Conservation (phyloP, 2,329 filamentous ascomycete genomes). For the Lasiodiplodia citricola region DNA sequence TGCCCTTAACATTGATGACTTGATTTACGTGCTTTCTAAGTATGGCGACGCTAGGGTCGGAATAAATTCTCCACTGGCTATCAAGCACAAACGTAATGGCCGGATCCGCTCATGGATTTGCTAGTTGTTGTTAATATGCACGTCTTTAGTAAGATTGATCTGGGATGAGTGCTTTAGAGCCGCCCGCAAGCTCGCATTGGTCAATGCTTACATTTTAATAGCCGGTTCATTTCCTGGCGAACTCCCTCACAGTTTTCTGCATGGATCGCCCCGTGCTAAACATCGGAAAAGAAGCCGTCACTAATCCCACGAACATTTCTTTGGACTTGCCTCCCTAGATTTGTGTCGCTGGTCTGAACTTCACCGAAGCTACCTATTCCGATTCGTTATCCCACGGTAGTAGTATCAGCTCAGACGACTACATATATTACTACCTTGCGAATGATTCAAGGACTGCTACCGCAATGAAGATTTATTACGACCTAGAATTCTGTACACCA, state of each 20-base stretch:
- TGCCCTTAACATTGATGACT: slow-evolving; percentile 31
- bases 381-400: background rate
- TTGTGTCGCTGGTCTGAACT: background rate
- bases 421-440: background rate
- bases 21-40: background rate
- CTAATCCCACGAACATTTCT: background rate
- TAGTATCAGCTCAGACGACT: background rate
- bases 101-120: background rate
- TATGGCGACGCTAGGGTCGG: background rate
- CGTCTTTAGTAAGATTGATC: background rate
- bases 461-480: background rate
- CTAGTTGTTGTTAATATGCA: background rate
- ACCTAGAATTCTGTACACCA: background rate
- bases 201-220: slow-evolving; percentile 2
- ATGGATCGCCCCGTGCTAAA: background rate
- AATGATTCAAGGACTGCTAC: background rate
- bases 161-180: too few relatives aligned
- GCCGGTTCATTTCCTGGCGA: slow-evolving; percentile 38
- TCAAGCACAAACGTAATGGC: background rate
- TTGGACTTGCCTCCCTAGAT: background rate
- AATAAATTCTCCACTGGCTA: slow-evolving; percentile 7
- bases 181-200: background rate
- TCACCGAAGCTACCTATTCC: background rate
- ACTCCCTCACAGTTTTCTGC: slow-evolving; percentile 36
- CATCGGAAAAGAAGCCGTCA: background rate